A percentile compares a stretch with the other conserved stretches of the same genome.
Conservation (phyloP, 306 rosid species). For the Inga oerstediana region DNA sequence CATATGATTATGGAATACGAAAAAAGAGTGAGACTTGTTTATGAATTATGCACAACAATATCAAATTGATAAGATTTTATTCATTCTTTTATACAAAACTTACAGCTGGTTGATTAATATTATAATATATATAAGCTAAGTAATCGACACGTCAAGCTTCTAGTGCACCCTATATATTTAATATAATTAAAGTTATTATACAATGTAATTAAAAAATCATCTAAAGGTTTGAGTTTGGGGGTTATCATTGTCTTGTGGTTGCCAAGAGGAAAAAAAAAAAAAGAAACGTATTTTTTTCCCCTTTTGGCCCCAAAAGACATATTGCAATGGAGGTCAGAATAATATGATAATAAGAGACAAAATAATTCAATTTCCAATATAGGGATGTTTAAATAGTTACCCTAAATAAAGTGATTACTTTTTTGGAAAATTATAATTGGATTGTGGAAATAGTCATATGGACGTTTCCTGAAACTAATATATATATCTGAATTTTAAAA, state of each 20-base stretch:
- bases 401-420: not conserved
- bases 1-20: not conserved
- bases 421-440: not conserved
- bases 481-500: not conserved
- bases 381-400: not conserved
- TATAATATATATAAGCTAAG: not conserved
- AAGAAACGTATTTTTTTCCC: too few species aligned
- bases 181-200: not conserved
- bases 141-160: not conserved
- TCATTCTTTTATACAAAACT: not conserved
- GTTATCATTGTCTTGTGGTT: not conserved
- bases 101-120: not conserved
- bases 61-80: not conserved
- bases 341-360: not conserved
- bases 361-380: not conserved
- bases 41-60: not conserved
- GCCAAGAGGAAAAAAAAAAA: not conserved
- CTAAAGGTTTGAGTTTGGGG: conserved; percentile 1
- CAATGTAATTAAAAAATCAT: not conserved
- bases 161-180: not conserved
- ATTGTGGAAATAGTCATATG: not conserved
- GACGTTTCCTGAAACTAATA: not conserved
- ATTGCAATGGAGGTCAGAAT: not conserved
- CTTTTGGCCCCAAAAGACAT: not conserved
- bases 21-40: not conserved